phyloP scores from a whole-genome alignment of 1,139 yeast genomes.

The Magnusiomyces clavatus region DNA sequence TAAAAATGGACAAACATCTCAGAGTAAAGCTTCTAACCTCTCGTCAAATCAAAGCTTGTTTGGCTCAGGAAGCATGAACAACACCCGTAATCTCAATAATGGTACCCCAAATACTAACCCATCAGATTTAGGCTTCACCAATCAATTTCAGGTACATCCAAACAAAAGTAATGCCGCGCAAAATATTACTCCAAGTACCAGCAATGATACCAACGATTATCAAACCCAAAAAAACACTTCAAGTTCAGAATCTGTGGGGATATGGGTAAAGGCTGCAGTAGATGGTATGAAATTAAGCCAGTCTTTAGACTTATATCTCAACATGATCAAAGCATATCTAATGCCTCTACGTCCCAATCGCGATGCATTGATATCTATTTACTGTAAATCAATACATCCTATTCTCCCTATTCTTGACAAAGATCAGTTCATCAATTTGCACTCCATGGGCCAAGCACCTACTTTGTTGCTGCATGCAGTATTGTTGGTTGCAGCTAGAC shows the following conservation, averaged over 20 bases:
- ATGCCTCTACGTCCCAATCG: constrained; percentile 31
- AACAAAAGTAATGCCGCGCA: not conserved
- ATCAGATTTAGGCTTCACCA: not conserved
- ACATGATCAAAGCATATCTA: constrained; percentile 36
- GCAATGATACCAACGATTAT: not conserved
- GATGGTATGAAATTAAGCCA: constrained; percentile 27
- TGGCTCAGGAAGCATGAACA: not conserved
- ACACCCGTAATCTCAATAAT: constrained; percentile 4
- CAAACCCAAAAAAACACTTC: no score
- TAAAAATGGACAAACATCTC: no score
- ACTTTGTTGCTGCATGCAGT: constrained; percentile 36
- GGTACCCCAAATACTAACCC: not conserved
- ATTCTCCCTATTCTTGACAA: constrained; percentile 36
- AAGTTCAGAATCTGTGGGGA: constrained; percentile 25
- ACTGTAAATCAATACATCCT: constrained; percentile 33
- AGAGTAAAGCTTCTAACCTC: no score
- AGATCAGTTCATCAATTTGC: constrained; percentile 32
- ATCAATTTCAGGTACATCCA: not conserved
- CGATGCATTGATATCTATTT: constrained; percentile 32
- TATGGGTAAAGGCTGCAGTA: constrained; percentile 32
- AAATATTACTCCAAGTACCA: not conserved
- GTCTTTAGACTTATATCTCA: constrained; percentile 30
- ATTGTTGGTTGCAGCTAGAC: constrained; percentile 35
- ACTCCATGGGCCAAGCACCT: constrained; percentile 33
- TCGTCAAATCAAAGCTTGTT: no score